These are phyloP conservation scores for Hericium coralloides DNA, from an alignment of 768 basidiomycete species.

Conservation along the genomic window DNA sequence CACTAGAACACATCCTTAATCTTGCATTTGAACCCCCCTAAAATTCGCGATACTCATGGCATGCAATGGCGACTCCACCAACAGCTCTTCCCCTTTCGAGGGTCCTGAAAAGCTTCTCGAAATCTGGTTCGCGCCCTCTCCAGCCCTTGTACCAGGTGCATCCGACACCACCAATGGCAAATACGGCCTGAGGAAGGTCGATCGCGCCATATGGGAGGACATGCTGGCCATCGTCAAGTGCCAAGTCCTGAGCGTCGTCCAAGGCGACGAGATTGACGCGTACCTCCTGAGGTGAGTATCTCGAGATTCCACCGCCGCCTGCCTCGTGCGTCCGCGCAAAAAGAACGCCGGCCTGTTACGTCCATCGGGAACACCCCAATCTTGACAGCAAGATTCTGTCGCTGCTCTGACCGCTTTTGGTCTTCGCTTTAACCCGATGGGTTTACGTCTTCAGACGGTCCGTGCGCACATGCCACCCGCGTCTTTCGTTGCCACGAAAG, in stretches of 20 bases:
- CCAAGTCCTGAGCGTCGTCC: conserved; percentile 85
- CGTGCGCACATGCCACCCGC: too few relatives aligned
- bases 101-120: conserved; percentile 95
- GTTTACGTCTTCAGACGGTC: not conserved
- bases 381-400: not conserved
- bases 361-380: not conserved
- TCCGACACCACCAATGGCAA: conserved; percentile 31
- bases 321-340: not conserved
- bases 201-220: conserved; percentile 80
- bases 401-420: not conserved
- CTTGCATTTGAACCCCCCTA: not conserved
- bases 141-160: conserved; percentile 45
- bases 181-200: conserved; percentile 70
- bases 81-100: conserved; percentile 55
- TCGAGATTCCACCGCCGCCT: not conserved
- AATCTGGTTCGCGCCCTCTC: conserved; percentile 90
- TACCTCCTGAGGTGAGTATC: conserved; percentile 85
- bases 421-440: not conserved
- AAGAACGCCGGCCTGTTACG: not conserved
- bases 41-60: conserved; percentile 3
- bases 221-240: conserved; percentile 97
- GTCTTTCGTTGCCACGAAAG: too few relatives aligned
- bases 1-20: not conserved
- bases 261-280: conserved; percentile 88
- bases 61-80: not conserved